Percentiles rank a stretch among this genome's conserved stretches.
Evolutionary conservation across 768 basidiomycete genomes (phyloP).

Genomic region (Rubroboletus satanas): DNA sequence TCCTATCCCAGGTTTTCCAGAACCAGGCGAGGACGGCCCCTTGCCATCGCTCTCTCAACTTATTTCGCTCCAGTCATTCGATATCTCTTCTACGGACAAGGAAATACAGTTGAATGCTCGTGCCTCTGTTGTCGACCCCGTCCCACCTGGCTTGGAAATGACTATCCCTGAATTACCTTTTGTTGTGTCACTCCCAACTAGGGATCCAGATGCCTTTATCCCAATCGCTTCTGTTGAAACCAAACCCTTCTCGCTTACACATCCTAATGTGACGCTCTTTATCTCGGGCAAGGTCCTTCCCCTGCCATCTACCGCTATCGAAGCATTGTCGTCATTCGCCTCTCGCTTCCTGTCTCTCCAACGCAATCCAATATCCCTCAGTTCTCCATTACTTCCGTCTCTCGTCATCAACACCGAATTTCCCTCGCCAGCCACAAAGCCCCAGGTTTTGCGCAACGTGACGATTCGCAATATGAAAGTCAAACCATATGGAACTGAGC

Average conservation of each 20-base stretch:
- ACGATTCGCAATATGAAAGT: constrained; percentile 76
- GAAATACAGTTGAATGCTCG: constrained; percentile 45
- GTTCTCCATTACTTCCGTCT: constrained; percentile 50
- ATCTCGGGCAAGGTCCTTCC: constrained; percentile 58
- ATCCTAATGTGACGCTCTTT: constrained; percentile 62
- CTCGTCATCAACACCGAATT: constrained; percentile 50
- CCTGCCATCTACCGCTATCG: constrained; percentile 38
- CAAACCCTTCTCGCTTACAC: constrained; percentile 54
- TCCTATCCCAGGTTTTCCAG: constrained; percentile 60
- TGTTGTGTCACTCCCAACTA: constrained; percentile 46
- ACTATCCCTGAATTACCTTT: constrained; percentile 61
- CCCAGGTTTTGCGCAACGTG: constrained; percentile 65
- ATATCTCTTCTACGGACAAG: constrained; percentile 34
- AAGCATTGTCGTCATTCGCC: constrained; percentile 57
- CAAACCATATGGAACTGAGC: constrained; percentile 40
- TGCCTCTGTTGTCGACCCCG: constrained; percentile 58
- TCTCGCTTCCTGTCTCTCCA: constrained; percentile 58
- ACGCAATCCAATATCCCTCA: constrained; percentile 55
- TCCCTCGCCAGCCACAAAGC: constrained; percentile 61
- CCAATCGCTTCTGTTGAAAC: constrained; percentile 55
- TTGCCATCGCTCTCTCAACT: constrained; percentile 58
- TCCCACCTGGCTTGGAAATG: constrained; percentile 46
- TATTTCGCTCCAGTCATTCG: constrained; percentile 57
- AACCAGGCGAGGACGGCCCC: constrained; percentile 46
- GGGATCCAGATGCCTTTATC: constrained; percentile 24